Percentiles rank a stretch among this genome's conserved stretches.
phyloP scores from a whole-genome alignment of 345 rosid species.

The Schrenkiella parvula region DNA sequence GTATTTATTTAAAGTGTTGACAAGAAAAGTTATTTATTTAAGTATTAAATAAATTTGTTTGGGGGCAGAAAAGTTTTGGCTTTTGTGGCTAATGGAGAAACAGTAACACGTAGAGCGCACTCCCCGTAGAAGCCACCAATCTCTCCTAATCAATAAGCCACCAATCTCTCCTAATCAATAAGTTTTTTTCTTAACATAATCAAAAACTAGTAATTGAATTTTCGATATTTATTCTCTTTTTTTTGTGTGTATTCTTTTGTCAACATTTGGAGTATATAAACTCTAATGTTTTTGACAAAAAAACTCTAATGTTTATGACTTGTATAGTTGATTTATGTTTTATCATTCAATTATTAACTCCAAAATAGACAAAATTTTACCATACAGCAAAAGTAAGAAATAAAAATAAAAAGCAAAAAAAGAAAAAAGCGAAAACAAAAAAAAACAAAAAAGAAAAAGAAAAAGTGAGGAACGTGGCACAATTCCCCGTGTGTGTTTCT shows the following conservation, averaged over 20 bases:
- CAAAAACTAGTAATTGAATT: neutral
- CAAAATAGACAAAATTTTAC: slow-evolving; percentile 14
- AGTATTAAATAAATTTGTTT: neutral
- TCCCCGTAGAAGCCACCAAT: slow-evolving; percentile 20
- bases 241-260: neutral
- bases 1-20: neutral
- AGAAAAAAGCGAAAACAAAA: neutral
- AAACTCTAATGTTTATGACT: neutral
- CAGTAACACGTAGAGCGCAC: slow-evolving; percentile 37
- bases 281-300: too few relatives aligned
- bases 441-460: neutral
- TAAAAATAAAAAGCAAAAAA: neutral
- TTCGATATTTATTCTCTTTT: neutral
- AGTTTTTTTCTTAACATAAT: neutral
- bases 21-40: neutral
- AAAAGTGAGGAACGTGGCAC: slow-evolving; percentile 44
- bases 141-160: slow-evolving; percentile 8
- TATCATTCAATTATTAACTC: neutral
- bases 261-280: neutral
- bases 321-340: neutral
- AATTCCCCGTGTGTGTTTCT: slow-evolving; percentile 49
- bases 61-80: slow-evolving; percentile 23
- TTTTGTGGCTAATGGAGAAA: slow-evolving; percentile 33
- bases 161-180: neutral
- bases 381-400: slow-evolving; percentile 24